A percentile compares a stretch with the other conserved stretches of the same genome.
These are phyloP conservation scores for Penicillium fuscoglaucum DNA, from an alignment of 2,329 filamentous ascomycete species.

Conservation along the genomic window DNA sequence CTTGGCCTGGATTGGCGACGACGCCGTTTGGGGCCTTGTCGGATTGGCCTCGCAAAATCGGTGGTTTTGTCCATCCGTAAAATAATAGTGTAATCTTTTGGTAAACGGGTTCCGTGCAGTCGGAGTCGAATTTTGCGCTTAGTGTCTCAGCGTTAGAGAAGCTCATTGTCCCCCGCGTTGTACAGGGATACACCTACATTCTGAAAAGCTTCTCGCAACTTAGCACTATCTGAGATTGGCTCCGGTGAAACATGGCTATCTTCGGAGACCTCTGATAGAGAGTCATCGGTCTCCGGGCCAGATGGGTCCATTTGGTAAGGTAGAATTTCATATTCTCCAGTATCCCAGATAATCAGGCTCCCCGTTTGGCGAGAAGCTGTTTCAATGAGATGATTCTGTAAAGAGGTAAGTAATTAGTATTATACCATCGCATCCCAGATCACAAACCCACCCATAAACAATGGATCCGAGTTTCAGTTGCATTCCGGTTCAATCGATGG, in stretches of 20 bases:
- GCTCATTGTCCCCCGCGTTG: neutral
- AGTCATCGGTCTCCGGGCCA: constrained; percentile 41
- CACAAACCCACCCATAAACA: constrained; percentile 55
- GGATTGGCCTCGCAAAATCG: constrained; percentile 18
- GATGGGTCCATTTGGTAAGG: constrained; percentile 40
- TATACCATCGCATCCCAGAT: neutral
- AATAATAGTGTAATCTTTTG: constrained; percentile 55
- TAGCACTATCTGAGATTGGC: constrained; percentile 38
- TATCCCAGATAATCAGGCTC: constrained; percentile 64
- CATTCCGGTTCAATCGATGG: constrained; percentile 56
- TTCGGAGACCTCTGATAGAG: constrained; percentile 25
- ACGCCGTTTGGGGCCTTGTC: constrained; percentile 25
- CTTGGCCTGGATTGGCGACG: constrained; percentile 11
- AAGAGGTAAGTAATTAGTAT: neutral
- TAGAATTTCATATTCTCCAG: constrained; percentile 59
- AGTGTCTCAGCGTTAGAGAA: neutral
- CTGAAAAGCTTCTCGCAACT: constrained; percentile 55
- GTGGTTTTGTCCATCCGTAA: constrained; percentile 48
- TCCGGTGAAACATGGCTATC: constrained; percentile 4
- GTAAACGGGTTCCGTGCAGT: constrained; percentile 57
- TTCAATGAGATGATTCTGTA: constrained; percentile 62
- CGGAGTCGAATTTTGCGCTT: constrained; percentile 58
- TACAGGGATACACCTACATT: constrained; percentile 28
- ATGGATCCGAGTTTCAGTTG: constrained; percentile 63
- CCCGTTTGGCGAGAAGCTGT: constrained; percentile 57